Percentiles rank a stretch among this genome's conserved stretches.
Evolutionary conservation across 139 green algal genomes (phyloP).

Genomic region (Volvox africanus): DNA sequence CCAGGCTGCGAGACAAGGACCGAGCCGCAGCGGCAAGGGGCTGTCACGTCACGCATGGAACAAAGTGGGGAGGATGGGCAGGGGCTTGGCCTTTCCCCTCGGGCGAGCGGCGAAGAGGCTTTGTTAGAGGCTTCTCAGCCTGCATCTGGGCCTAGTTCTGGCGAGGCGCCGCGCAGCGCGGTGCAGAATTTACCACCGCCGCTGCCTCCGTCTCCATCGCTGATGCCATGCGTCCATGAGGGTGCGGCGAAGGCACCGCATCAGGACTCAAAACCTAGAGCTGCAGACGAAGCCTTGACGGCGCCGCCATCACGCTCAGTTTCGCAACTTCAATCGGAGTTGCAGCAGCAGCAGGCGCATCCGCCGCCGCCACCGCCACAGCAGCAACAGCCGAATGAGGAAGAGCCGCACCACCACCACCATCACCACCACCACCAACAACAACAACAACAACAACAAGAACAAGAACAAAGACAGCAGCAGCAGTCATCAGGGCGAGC

Average conservation of each 20-base stretch:
- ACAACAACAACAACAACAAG: not conserved
- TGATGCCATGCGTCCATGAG: not conserved
- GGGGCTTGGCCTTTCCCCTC: not conserved
- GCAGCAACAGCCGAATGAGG: too few relatives aligned
- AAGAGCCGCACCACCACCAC: not conserved
- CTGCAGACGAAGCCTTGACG: not conserved
- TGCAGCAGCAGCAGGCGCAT: too few relatives aligned
- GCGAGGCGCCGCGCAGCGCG: not conserved
- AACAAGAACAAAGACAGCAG: not conserved
- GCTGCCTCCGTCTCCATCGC: not conserved
- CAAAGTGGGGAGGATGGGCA: not conserved
- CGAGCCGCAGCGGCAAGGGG: too few relatives aligned
- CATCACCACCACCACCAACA: not conserved
- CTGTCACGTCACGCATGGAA: not conserved
- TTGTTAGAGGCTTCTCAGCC: not conserved
- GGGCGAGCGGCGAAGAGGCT: not conserved
- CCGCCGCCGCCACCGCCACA: too few relatives aligned
- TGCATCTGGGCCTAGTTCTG: not conserved
- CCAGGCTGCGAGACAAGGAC: not conserved
- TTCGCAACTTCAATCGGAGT: not conserved
- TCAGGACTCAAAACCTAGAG: not conserved
- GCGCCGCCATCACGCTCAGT: too few relatives aligned
- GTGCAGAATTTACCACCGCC: not conserved
- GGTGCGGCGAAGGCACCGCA: not conserved
- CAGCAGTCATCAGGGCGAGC: not conserved